A percentile compares a stretch with the other conserved stretches of the same genome.
Evolutionary conservation across 2,329 filamentous ascomycete genomes (phyloP).

Genomic region (Chalara sp.): DNA sequence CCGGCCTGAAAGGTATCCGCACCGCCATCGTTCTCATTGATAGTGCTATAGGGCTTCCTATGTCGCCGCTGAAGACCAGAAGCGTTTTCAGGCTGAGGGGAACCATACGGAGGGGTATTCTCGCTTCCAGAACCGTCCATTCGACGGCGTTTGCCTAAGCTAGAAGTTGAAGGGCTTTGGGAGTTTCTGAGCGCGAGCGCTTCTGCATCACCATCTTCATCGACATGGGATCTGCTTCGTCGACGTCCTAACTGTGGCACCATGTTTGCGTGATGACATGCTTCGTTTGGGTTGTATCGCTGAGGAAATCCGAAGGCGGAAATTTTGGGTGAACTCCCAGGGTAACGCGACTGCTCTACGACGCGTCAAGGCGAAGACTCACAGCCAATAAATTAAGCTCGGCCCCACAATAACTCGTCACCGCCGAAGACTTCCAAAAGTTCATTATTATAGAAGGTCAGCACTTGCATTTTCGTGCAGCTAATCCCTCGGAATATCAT

Average conservation of each 20-base stretch:
- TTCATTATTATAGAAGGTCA: too few relatives aligned
- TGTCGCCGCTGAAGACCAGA: neutral
- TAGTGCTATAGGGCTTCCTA: conserved; percentile 5
- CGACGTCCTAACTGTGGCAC: conserved; percentile 7
- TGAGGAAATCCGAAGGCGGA: neutral
- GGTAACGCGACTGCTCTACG: too few relatives aligned
- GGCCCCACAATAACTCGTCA: too few relatives aligned
- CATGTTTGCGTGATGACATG: conserved; percentile 4
- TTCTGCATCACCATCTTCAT: conserved; percentile 21
- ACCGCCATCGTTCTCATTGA: conserved; percentile 3
- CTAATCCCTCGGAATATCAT: too few relatives aligned
- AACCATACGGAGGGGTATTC: conserved; percentile 4
- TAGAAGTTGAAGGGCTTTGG: conserved; percentile 7
- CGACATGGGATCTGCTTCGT: conserved; percentile 16
- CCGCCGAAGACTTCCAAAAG: too few relatives aligned
- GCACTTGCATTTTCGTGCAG: too few relatives aligned
- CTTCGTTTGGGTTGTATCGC: neutral
- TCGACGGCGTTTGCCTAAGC: conserved; percentile 20
- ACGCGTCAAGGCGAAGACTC: too few relatives aligned
- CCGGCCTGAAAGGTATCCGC: conserved; percentile 45
- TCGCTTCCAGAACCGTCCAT: conserved; percentile 12
- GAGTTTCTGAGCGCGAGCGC: conserved; percentile 7
- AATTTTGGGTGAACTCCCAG: neutral
- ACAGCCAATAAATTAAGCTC: too few relatives aligned
- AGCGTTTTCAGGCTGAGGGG: conserved; percentile 3